phyloP scores from a whole-genome alignment of 345 rosid genomes.

The Eucalyptus viminalis region DNA sequence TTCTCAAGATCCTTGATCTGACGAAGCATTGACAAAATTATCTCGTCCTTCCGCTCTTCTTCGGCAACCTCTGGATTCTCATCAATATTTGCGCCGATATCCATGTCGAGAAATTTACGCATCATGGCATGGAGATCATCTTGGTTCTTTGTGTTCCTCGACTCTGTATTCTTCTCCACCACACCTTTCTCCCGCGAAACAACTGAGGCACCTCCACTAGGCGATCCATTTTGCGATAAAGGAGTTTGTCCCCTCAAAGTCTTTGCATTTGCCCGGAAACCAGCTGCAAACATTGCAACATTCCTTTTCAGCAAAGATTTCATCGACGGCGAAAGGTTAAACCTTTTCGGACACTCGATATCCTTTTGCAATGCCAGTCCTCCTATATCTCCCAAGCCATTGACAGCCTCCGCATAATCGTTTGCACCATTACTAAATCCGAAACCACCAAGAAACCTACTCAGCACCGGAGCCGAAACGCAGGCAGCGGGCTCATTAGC shows the following conservation, averaged over 20 bases:
- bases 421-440: constrained; percentile 50
- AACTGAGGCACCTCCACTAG: constrained; percentile 16
- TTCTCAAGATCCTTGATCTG: constrained; percentile 69
- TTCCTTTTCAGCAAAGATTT: constrained; percentile 77
- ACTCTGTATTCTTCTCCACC: constrained; percentile 33
- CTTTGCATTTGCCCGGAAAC: constrained; percentile 65
- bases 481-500: constrained; percentile 23
- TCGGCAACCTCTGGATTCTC: constrained; percentile 48
- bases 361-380: constrained; percentile 7
- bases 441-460: constrained; percentile 86
- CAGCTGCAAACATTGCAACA: constrained; percentile 82
- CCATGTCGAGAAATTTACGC: constrained; percentile 60
- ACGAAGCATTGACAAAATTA: constrained; percentile 43
- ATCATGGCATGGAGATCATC: constrained; percentile 45
- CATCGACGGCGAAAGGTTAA: constrained; percentile 80
- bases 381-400: not conserved
- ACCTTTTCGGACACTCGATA: constrained; percentile 78
- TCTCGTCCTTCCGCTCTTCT: constrained; percentile 65
- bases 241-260: constrained; percentile 36
- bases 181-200: not conserved
- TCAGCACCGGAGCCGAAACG: constrained; percentile 39
- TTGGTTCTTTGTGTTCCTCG: constrained; percentile 21
- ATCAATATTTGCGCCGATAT: constrained; percentile 30
- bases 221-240: constrained; percentile 11
- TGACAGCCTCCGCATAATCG: not conserved